Base-by-base conservation (phyloP, 2,329 filamentous ascomycete species). In the Trichoderma semiorbis region DNA sequence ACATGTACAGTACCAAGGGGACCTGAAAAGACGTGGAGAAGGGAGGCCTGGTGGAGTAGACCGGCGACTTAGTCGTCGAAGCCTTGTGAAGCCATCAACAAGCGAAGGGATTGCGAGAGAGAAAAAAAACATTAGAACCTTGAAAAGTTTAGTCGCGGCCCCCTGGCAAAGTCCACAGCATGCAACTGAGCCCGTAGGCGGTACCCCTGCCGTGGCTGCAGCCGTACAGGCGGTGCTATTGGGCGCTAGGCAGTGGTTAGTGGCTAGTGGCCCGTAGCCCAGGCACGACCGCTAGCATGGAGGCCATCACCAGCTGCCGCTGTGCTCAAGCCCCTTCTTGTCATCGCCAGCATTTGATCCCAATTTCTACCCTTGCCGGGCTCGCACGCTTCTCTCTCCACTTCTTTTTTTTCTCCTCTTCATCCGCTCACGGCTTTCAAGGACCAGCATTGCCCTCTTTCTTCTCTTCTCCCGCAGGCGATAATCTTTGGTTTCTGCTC, bases 321-420 rank as follows among this genome's bases (percentile, higher is more conserved):
- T 16, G 55, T 30, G 57, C 57, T 58, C 71, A 58, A 39, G 57
- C 71, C 66, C 71, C 71, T 69, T 62, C 71, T 72, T 64, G 55
- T 57, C 70, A 63, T 68, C 67, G 65, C 65, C 36, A 32, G 57
- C 57, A 61, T 62, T 47, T 62, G 32, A 72, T 72, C 60, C 71
- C 71, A 72, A 72, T 72, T 72, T 72, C 60, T 70, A 64, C 71
- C 71, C 71, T 72, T 36, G 71, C 47, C 60, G 14, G 43, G 43
- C 61, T 61, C 24, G 50, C 55, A 50, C 53, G 11, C 11, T 47
- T 64, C n/a, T 50, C 66, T 70, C 71, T 65, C 66, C 71, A 70
- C 71, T 72, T 72, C 66, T 70, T 72, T 72, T 72, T 61, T 70
- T 65, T 72, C 39, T 69, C 71, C 71, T 72, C 71, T 57, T 72